These are phyloP conservation scores for Rubroshorea leprosula DNA, from an alignment of 345 rosid genomes.

Conservation along the genomic window DNA sequence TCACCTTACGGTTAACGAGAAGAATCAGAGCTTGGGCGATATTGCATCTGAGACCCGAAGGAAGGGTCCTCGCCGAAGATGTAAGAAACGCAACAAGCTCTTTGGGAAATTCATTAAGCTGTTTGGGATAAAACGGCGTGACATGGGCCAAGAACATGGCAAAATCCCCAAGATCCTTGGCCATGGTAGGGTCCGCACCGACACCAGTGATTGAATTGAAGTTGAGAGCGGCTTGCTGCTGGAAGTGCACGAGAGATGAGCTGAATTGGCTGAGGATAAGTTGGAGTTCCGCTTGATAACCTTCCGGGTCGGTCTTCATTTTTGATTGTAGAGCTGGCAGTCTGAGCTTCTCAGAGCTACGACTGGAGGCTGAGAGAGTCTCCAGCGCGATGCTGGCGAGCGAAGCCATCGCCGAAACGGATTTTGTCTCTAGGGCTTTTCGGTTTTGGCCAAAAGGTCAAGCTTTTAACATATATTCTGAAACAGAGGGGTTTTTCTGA, in stretches of 20 bases:
- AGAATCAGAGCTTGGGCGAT: slow-evolving; percentile 73
- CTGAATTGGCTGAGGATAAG: slow-evolving; percentile 72
- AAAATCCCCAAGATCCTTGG: slow-evolving; percentile 78
- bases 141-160: slow-evolving; percentile 79
- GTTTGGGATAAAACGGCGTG: slow-evolving; percentile 69
- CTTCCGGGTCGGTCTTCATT: slow-evolving; percentile 85
- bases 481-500: neutral
- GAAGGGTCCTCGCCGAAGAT: slow-evolving; percentile 53
- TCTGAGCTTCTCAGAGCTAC: slow-evolving; percentile 68
- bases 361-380: slow-evolving; percentile 64
- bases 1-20: slow-evolving; percentile 63
- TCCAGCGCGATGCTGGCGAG: slow-evolving; percentile 32
- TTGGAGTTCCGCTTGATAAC: slow-evolving; percentile 66
- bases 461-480: neutral
- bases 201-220: slow-evolving; percentile 64
- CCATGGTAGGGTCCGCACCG: slow-evolving; percentile 52
- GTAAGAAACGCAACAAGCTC: slow-evolving; percentile 69
- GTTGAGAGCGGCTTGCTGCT: slow-evolving; percentile 65
- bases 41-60: slow-evolving; percentile 72
- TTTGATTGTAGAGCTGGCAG: slow-evolving; percentile 67
- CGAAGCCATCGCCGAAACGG: slow-evolving; percentile 21
- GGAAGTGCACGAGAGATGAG: slow-evolving; percentile 71
- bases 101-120: slow-evolving; percentile 54
- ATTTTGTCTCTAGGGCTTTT: neutral
- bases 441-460: neutral